Evolutionary conservation across 1,284 basidiomycete species (phyloP).

Genomic region (Wolfiporia cocos): DNA sequence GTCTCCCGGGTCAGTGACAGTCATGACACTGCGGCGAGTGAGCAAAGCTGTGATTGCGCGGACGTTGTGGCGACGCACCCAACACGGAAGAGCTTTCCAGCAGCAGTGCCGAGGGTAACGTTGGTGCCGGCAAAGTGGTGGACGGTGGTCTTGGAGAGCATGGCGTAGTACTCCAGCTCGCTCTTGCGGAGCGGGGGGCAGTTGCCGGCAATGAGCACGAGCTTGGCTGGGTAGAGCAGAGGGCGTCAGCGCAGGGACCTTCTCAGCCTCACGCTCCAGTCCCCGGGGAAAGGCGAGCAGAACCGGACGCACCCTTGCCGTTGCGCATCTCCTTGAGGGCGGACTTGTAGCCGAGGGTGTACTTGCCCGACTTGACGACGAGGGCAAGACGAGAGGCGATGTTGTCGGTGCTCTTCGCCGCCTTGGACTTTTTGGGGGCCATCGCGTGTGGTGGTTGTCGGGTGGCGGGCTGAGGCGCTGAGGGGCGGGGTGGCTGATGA

Average conservation of each 20-base stretch:
- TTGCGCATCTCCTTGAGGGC: constrained; percentile 98
- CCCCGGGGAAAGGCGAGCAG: constrained; percentile 51
- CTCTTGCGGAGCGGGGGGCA: constrained; percentile 99
- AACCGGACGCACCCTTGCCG: constrained; percentile 82
- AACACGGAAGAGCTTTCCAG: constrained; percentile 99
- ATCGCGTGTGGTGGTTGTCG: constrained; percentile 38
- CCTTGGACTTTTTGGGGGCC: constrained; percentile 96
- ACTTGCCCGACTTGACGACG: constrained; percentile 97
- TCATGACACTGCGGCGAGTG: constrained; percentile 74
- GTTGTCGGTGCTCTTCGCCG: constrained; percentile 87
- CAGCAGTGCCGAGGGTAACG: constrained; percentile 96
- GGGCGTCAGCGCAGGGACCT: constrained; percentile 77
- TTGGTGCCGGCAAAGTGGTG: constrained; percentile 98
- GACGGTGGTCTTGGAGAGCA: constrained; percentile 96
- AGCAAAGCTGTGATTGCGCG: background rate
- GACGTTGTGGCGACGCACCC: constrained; percentile 53
- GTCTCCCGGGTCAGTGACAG: constrained; percentile 95
- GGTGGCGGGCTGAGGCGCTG: constrained; percentile 5
- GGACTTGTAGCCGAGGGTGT: constrained; percentile 92
- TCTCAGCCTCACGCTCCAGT: constrained; percentile 97
- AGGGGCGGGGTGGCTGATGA: constrained; percentile 3
- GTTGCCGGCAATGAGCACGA: constrained; percentile 98
- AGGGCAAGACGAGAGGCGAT: constrained; percentile 95
- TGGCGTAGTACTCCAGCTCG: constrained; percentile 99
- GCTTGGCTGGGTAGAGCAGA: constrained; percentile 69